Base-by-base conservation (phyloP, 164 flowering plant genomes). In the Piper longum region DNA sequence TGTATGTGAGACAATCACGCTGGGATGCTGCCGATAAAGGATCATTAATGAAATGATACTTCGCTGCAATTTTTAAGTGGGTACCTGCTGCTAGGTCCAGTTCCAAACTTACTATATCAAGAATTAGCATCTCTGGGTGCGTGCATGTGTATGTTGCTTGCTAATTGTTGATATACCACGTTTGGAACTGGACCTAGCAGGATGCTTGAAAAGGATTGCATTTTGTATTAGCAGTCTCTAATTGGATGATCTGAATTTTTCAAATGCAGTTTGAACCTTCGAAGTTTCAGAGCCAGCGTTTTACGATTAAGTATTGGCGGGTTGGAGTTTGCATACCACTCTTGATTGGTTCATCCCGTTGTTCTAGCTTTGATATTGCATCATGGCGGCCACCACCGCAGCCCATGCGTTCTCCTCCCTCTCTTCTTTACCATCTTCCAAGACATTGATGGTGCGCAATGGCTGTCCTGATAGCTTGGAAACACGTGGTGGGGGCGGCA, bases 361-460 rank as follows among this genome's bases (percentile, higher is more conserved):
- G 52, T 48, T 48, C 11, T 9, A 48, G 52, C 14, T 9, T 48
- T 3, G 0, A 9, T 48, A 3, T 48, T 14, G 9, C 52, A 0
- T 48, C 52, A 90, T 87, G 96, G 89, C 78, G 62, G 84, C 91
- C 36, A 72, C 86, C 41, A 86, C 89, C 62, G 96, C 89, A 59
- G 71, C 91, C 40, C 70, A 88, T 5, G 78, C 89, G 1, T 83
- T 89, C 67, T 85, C 80, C 64, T 84, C 88, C 0, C 75, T 70
- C 43, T 41, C 80, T 42, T 72, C 85, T 56, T 66, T 78, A 5
- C 39, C 74, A 13, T 59, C 85, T 9, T 71, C 70, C 0, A 85
- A 77, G 70, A 13, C 71, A 5, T 63, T 76, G 6, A 69, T 78
- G 69, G 75, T 72, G 70, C 70, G 67, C 17, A 88, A 76, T 54